A percentile compares a stretch with the other conserved stretches of the same genome.
Conservation (phyloP, 2,329 filamentous ascomycete species). For the Paecilomyces sp. region DNA sequence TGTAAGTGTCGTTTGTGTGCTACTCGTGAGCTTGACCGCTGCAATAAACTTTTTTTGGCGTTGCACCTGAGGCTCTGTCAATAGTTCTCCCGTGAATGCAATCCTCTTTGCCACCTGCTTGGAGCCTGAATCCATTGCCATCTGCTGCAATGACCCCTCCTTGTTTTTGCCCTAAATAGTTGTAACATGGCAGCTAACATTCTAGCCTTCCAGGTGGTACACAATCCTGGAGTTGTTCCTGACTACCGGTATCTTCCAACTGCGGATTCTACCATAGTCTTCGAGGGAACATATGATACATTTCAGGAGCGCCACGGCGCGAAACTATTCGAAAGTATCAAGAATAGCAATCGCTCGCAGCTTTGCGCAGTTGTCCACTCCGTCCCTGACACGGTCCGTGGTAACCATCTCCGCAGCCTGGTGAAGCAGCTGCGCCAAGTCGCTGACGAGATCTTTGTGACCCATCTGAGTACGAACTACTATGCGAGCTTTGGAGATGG, state of each 20-base stretch:
- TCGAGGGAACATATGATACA: conserved; percentile 36
- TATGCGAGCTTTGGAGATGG: conserved; percentile 32
- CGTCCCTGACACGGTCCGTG: conserved; percentile 24
- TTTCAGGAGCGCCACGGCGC: conserved; percentile 27
- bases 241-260: conserved; percentile 32
- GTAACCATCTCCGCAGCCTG: conserved; percentile 21
- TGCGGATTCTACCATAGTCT: conserved; percentile 40
- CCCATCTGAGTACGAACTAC: conserved; percentile 30
- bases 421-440: conserved; percentile 27
- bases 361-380: conserved; percentile 33
- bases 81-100: not conserved
- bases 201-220: conserved; percentile 28
- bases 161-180: conserved; percentile 13
- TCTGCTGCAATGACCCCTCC: not conserved
- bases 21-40: not conserved
- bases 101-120: not conserved
- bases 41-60: not conserved
- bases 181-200: conserved; percentile 3
- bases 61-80: not conserved
- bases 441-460: conserved; percentile 34
- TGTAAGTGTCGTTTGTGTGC: conserved; percentile 21
- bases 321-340: conserved; percentile 24
- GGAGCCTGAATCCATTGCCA: conserved; percentile 8
- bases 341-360: conserved; percentile 22
- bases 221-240: conserved; percentile 41